phyloP scores from a whole-genome alignment of 805 yeast genomes.

The Pichia kluyveri region DNA sequence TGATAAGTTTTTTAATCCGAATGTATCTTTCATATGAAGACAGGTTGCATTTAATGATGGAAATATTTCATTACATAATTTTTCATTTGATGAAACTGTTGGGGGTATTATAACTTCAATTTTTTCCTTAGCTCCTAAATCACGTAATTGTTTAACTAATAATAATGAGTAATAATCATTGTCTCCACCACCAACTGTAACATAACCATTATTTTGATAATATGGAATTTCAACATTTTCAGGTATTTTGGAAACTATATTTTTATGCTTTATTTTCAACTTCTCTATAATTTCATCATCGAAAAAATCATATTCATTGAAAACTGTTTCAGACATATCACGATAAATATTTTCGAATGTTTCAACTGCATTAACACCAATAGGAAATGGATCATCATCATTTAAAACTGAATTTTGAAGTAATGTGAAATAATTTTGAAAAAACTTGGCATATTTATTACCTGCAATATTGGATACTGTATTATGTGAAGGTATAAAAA shows the following conservation, averaged over 20 bases:
- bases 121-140: constrained; percentile 58
- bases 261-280: not conserved
- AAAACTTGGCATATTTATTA: too few relatives aligned
- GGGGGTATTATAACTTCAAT: constrained; percentile 76
- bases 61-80: constrained; percentile 53
- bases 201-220: constrained; percentile 38
- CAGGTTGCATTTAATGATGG: constrained; percentile 59
- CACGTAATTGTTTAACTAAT: constrained; percentile 54
- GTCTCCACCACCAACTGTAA: constrained; percentile 73
- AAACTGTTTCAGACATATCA: constrained; percentile 6
- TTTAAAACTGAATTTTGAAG: not conserved
- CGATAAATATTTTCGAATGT: not conserved
- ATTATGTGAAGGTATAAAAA: too few relatives aligned
- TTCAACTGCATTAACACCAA: not conserved
- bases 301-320: constrained; percentile 4
- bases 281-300: not conserved
- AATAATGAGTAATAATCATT: constrained; percentile 62
- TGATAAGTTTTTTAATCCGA: constrained; percentile 44
- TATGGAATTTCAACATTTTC: constrained; percentile 5
- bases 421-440: too few relatives aligned
- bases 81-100: constrained; percentile 58
- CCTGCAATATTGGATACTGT: too few relatives aligned
- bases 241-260: not conserved
- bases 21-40: constrained; percentile 49
- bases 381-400: not conserved